Evolutionary conservation across 2,329 filamentous ascomycete genomes (phyloP), one percentile per base, ranked within the genome.

Genomic region (Aspergillus jensenii): DNA sequence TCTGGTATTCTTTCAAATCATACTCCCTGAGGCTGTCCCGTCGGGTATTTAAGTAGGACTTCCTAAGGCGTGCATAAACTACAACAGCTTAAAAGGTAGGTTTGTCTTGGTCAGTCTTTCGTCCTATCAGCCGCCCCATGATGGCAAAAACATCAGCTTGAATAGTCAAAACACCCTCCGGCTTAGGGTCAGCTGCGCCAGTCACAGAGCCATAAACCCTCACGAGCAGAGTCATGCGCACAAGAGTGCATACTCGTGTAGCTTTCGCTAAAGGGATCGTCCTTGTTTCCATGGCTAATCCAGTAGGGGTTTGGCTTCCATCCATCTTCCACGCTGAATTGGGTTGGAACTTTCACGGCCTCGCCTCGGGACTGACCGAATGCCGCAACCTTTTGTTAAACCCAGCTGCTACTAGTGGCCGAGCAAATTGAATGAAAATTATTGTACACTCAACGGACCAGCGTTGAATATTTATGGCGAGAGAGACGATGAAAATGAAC

Each of bases 171-270:
- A 46, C 17, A n/a, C 31, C 31, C 14, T 45, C 40, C n/a, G n/a
- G 9, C 46, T 35, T 27, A 19, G 44, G 60, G 62, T 64, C 62
- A 64, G 52, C 59, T 58, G 62, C 48, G 31, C 48, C 52, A 52
- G 62, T 62, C 62, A 62, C 52, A 46, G 49, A 54, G 44, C 25
- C 49, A 25, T 37, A 40, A 25, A 43, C 17, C 21, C 47, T 56
- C 49, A 57, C 53, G 50, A 56, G 45, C 52, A 49, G 50, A 61
- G 58, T 64, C 62, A 64, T 60, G 59, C 62, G 62, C 60, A 35
- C 60, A 39, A 53, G 15, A 39, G 7, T 58, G 59, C 60, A 56
- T 59, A 39, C 35, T 23, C 46, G 55, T 57, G 55, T 56, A 46
- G 43, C 57, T 33, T 56, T 55, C 27, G 44, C 11, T 15, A 27